Evolutionary conservation across 2,329 filamentous ascomycete genomes (phyloP), one percentile per base, ranked within the genome.

Genomic region (Helotiales sp.): DNA sequence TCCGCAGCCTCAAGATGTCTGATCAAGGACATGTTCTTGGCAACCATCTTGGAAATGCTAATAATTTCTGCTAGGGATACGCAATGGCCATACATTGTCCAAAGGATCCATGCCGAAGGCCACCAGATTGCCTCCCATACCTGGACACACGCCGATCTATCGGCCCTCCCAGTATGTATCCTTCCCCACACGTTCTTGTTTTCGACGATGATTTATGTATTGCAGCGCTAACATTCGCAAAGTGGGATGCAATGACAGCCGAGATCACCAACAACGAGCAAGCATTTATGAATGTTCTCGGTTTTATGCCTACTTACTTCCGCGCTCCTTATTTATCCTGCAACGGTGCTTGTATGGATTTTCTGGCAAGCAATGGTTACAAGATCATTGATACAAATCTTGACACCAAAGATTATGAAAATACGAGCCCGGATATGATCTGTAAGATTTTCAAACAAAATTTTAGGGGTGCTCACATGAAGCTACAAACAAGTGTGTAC

Each of bases 111-210:
- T 24, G 34, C 22, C 22, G 83, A 85, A 4, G 86, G 85, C 20
- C 87, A 89, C 75, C 87, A 89, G 73, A 79, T 89, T 64, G 87
- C 84, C 65, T 84, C 81, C 20, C 87, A 86, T 75, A 85, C 84
- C 6, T 86, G 83, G 83, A 81, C 81, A 1, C 83, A 86, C 70
- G 76, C 80, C 65, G 79, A 83, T 61, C 73, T 84, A 63, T 80
- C 77, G 70, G 73, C 75, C n/a, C 69, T 84, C 59, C 78, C 78
- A 6, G n/a, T n/a, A n/a, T n/a, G n/a, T n/a, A n/a, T n/a, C n/a
- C n/a, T n/a, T n/a, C n/a, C n/a, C n/a, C n/a, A n/a, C n/a, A n/a
- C n/a, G n/a, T n/a, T n/a, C n/a, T n/a, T n/a, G n/a, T n/a, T n/a
- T n/a, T n/a, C n/a, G n/a, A n/a, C n/a, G n/a, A n/a, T n/a, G n/a